Conservation (phyloP, 1,284 basidiomycete genomes). For the Grifola frondosa region DNA sequence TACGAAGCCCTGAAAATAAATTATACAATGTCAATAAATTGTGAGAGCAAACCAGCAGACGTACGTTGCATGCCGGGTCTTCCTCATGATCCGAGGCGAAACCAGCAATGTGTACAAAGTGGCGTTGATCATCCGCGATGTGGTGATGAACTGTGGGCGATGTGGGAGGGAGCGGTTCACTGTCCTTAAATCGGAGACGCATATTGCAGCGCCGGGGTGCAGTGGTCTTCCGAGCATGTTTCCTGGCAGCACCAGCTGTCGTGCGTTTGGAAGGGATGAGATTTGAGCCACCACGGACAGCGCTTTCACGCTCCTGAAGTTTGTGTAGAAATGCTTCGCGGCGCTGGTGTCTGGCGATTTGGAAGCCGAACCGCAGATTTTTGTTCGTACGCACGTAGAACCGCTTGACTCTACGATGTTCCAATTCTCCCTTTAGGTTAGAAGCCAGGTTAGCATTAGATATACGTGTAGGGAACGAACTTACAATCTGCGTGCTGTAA, state of each 20-base stretch:
- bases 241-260: too few species aligned
- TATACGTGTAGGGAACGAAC: too few species aligned
- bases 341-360: slow-evolving; percentile 1
- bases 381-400: background rate
- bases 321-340: too few species aligned
- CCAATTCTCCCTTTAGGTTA: background rate
- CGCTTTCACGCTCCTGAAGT: too few species aligned
- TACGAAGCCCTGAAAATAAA: slow-evolving; percentile 1
- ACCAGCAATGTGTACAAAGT: background rate
- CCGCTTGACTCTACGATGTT: background rate
- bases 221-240: background rate
- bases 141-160: background rate
- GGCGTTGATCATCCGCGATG: background rate
- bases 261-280: too few species aligned
- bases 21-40: background rate
- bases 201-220: background rate
- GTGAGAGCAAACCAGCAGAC: background rate
- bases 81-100: background rate
- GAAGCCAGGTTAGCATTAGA: background rate
- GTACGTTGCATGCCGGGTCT: slow-evolving; percentile 10
- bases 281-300: too few species aligned
- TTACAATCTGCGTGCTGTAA: slow-evolving; percentile 14
- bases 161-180: background rate
- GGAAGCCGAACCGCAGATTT: background rate
- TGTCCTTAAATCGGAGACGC: background rate